phyloP scores from a whole-genome alignment of 768 basidiomycete species.

The Holtermanniella nyarrowii region DNA sequence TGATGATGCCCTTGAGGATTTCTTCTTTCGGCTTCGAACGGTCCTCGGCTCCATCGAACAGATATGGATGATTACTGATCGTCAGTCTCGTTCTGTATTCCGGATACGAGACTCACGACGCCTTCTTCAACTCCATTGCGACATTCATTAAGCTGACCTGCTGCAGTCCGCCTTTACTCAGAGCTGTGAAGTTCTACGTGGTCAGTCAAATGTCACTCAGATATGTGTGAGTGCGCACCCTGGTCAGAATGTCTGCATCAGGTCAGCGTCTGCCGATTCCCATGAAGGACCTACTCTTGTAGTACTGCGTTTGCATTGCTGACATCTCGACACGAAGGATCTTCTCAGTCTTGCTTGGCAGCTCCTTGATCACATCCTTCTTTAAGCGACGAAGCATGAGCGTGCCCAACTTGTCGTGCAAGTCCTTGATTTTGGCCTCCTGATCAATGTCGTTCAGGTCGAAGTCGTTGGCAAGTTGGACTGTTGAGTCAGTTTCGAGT shows the following conservation, averaged over 20 bases:
- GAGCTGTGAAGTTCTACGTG: constrained; percentile 75
- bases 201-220: constrained; percentile 2
- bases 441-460: constrained; percentile 89
- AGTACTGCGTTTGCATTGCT: constrained; percentile 90
- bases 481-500: constrained; percentile 42
- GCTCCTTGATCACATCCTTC: constrained; percentile 85
- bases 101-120: constrained; percentile 43
- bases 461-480: constrained; percentile 87
- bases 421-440: constrained; percentile 75
- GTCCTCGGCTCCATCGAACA: constrained; percentile 89
- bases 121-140: constrained; percentile 98
- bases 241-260: constrained; percentile 63
- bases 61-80: constrained; percentile 72
- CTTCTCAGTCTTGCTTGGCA: constrained; percentile 96
- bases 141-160: constrained; percentile 96
- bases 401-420: constrained; percentile 82
- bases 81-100: background rate
- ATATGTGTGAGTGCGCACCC: constrained; percentile 45
- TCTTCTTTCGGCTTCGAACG: constrained; percentile 51
- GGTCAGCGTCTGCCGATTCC: background rate
- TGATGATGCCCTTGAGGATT: constrained; percentile 85
- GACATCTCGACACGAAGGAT: constrained; percentile 97
- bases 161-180: constrained; percentile 67
- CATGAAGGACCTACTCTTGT: constrained; percentile 54
- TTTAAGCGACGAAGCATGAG: constrained; percentile 93